Evolutionary conservation across 2,329 filamentous ascomycete species (phyloP).

Genomic region (Aspergillus sergii): DNA sequence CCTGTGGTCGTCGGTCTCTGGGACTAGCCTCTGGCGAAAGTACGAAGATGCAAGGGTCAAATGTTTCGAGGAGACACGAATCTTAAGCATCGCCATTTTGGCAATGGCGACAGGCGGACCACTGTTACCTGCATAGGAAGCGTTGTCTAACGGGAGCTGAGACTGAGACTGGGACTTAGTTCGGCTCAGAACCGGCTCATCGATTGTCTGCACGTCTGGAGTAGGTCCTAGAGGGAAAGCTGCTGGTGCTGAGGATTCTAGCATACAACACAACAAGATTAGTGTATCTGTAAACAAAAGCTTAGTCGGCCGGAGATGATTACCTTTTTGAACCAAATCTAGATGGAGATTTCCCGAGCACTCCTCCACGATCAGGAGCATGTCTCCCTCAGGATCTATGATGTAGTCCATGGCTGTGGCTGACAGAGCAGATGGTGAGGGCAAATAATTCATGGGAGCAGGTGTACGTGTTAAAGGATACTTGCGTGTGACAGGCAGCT

Average conservation of each 20-base stretch:
- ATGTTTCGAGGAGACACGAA: conserved; percentile 13
- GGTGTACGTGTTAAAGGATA: background rate
- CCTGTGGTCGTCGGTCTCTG: background rate
- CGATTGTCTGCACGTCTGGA: background rate
- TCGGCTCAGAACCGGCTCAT: background rate
- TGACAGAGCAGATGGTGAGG: background rate
- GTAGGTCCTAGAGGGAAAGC: background rate
- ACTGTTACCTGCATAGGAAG: background rate
- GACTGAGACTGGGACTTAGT: background rate
- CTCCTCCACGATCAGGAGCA: conserved; percentile 3
- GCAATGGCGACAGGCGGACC: background rate
- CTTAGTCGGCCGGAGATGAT: background rate
- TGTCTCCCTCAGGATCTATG: conserved; percentile 12
- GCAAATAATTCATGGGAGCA: background rate
- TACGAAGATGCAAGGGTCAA: conserved; percentile 5
- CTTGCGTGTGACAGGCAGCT: background rate
- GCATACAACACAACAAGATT: background rate
- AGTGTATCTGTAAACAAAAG: background rate
- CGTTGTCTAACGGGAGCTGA: no score
- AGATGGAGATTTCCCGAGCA: background rate
- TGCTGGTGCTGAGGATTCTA: background rate
- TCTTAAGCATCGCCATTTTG: background rate
- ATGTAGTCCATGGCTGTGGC: conserved; percentile 1
- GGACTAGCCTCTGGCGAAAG: conserved; percentile 5
- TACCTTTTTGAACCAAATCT: background rate